phyloP scores from a whole-genome alignment of 371 early-diverging fungal genomes.

The Blakeslea trispora region DNA sequence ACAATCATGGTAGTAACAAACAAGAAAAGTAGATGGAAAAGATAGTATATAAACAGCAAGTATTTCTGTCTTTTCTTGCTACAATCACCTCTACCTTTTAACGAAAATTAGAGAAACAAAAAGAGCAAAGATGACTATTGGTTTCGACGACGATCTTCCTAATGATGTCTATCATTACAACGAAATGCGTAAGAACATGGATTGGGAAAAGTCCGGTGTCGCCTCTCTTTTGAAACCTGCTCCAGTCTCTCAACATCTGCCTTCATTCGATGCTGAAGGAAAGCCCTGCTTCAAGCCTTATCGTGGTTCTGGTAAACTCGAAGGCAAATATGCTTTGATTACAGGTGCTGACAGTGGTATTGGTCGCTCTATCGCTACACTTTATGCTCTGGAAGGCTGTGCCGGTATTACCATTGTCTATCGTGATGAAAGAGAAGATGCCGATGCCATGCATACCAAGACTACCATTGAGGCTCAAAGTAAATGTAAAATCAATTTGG shows the following conservation, averaged over 20 bases:
- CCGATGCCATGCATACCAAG: slow-evolving; percentile 51
- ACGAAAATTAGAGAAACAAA: background rate
- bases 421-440: slow-evolving; percentile 51
- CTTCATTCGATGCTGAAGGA: slow-evolving; percentile 40
- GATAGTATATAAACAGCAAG: background rate
- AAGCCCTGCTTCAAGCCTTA: slow-evolving; percentile 46
- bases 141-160: slow-evolving; percentile 54
- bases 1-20: background rate
- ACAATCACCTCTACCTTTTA: background rate
- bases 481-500: slow-evolving; percentile 42
- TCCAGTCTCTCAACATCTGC: slow-evolving; percentile 51
- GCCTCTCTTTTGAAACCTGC: slow-evolving; percentile 50
- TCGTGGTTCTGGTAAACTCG: slow-evolving; percentile 43
- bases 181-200: slow-evolving; percentile 44
- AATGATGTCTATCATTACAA: slow-evolving; percentile 50
- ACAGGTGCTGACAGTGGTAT: slow-evolving; percentile 56
- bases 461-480: slow-evolving; percentile 48
- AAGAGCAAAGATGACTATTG: slow-evolving; percentile 36
- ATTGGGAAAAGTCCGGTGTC: slow-evolving; percentile 48
- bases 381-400: slow-evolving; percentile 52
- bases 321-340: slow-evolving; percentile 48
- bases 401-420: slow-evolving; percentile 55
- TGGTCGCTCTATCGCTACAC: slow-evolving; percentile 48
- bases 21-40: background rate
- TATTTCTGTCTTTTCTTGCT: background rate